Conservation (phyloP, 1,284 basidiomycete species). For the Cutaneotrichosporon curvatum region DNA sequence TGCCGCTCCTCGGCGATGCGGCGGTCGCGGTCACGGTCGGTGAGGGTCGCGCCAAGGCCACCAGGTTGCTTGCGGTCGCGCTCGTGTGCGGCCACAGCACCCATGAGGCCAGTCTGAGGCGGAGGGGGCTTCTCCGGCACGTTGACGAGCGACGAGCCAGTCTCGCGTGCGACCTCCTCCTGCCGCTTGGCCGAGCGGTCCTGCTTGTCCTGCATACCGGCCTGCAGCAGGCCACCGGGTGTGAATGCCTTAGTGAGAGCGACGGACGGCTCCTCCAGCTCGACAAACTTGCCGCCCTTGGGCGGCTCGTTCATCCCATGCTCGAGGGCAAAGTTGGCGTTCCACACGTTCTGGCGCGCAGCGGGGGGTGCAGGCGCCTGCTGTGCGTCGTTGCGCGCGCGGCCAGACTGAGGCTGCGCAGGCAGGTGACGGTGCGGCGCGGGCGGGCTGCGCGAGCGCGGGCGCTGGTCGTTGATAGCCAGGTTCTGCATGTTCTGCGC, state of each 20-base stretch:
- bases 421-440: slow-evolving; percentile 17
- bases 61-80: slow-evolving; percentile 88
- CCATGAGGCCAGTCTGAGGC: slow-evolving; percentile 89
- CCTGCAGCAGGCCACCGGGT: slow-evolving; percentile 87
- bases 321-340: slow-evolving; percentile 66
- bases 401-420: slow-evolving; percentile 7
- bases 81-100: slow-evolving; percentile 92
- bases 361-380: slow-evolving; percentile 49
- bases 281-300: slow-evolving; percentile 57
- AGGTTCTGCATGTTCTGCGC: slow-evolving; percentile 5
- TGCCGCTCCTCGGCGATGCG: slow-evolving; percentile 83
- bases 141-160: slow-evolving; percentile 82
- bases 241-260: slow-evolving; percentile 87
- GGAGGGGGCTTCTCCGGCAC: slow-evolving; percentile 90
- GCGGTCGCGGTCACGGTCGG: slow-evolving; percentile 89
- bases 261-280: slow-evolving; percentile 64
- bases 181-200: slow-evolving; percentile 91
- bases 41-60: slow-evolving; percentile 86
- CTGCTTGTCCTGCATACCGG: slow-evolving; percentile 89
- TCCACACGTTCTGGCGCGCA: slow-evolving; percentile 61
- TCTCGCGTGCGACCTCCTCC: slow-evolving; percentile 84
- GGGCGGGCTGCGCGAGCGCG: slow-evolving; percentile 12
- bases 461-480: slow-evolving; percentile 10
- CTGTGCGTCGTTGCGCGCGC: not conserved
- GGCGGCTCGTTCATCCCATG: slow-evolving; percentile 47